These are phyloP conservation scores for Rhododendron henanense DNA, from an alignment of 148 eudicot species.

Conservation along the genomic window DNA sequence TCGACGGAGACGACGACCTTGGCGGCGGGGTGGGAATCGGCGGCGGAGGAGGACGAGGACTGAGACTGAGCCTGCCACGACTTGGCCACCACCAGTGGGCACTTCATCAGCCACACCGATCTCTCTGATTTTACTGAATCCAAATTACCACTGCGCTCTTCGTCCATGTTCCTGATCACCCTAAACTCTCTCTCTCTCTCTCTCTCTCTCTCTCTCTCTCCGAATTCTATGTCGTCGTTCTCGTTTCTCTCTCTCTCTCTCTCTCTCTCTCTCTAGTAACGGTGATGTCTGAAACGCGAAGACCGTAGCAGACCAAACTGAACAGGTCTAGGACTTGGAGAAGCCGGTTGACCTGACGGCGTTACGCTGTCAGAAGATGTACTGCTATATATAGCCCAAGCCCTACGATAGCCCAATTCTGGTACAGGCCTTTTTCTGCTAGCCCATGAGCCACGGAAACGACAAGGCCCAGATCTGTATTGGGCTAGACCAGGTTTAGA, in stretches of 20 bases:
- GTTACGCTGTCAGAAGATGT: not conserved
- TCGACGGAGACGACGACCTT: constrained; percentile 84
- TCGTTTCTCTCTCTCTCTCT: not conserved
- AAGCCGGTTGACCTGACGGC: not conserved
- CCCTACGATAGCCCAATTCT: not conserved
- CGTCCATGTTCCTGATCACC: constrained; percentile 43
- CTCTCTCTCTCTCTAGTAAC: not conserved
- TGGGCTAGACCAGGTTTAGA: too few species aligned
- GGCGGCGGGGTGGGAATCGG: constrained; percentile 45
- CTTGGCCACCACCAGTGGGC: constrained; percentile 68
- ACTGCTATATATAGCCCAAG: not conserved
- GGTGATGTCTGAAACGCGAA: constrained; percentile 6
- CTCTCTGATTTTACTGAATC: constrained; percentile 60
- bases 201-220: not conserved
- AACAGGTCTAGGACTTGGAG: not conserved
- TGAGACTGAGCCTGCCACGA: constrained; percentile 69
- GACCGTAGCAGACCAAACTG: not conserved
- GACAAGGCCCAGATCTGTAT: too few species aligned
- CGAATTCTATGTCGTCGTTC: not conserved
- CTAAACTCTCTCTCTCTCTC: not conserved
- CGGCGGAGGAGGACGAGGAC: constrained; percentile 14
- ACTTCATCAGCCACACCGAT: constrained; percentile 92
- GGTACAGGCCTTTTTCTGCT: not conserved
- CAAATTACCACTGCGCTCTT: constrained; percentile 39
- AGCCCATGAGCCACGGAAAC: too few species aligned